Base-by-base conservation (phyloP, 139 green algal species). In the Chlorella sp. region DNA sequence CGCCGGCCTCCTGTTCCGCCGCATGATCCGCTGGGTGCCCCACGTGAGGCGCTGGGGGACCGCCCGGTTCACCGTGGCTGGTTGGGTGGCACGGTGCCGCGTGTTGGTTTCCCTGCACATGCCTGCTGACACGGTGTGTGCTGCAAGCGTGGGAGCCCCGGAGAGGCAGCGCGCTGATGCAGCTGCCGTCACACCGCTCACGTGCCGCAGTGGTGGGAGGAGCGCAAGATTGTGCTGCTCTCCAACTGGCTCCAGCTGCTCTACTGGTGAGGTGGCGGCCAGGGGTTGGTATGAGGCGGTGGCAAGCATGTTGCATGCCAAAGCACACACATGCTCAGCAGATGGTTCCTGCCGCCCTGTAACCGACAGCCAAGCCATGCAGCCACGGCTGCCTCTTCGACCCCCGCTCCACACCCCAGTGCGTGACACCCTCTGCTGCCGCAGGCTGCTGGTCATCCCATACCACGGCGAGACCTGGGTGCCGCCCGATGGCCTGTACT, bases 391-490 rank as follows among this genome's bases (percentile, higher is more conserved):
- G n/a, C n/a, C n/a, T n/a, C n/a, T n/a, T n/a, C n/a, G n/a, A n/a
- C n/a, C n/a, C n/a, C n/a, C n/a, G n/a, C n/a, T n/a, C n/a, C n/a
- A n/a, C n/a, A n/a, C n/a, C n/a, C n/a, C n/a, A n/a, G n/a, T n/a
- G n/a, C n/a, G n/a, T n/a, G n/a, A n/a, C n/a, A n/a, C n/a, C n/a
- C n/a, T n/a, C n/a, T n/a, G n/a, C 34, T 51, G 19, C 46, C 73
- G 56, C 76, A 82, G 76, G 76, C 30, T 90, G 82, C 44, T 90
- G 54, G 32, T 85, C 58, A 90, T 90, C 51, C 86, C 86, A 19
- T 90, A 76, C n/a, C 48, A 54, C 0, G 82, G 81, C n/a, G 3
- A 34, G 43, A 67, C 69, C 5, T 86, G 68, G 73, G 82, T 86
- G 32, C 82, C 82, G 2, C 73, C 73, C 1, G 24, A 34, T 22